Base-by-base conservation (phyloP, 2,329 filamentous ascomycete genomes). In the Talaromyces rugulosus region DNA sequence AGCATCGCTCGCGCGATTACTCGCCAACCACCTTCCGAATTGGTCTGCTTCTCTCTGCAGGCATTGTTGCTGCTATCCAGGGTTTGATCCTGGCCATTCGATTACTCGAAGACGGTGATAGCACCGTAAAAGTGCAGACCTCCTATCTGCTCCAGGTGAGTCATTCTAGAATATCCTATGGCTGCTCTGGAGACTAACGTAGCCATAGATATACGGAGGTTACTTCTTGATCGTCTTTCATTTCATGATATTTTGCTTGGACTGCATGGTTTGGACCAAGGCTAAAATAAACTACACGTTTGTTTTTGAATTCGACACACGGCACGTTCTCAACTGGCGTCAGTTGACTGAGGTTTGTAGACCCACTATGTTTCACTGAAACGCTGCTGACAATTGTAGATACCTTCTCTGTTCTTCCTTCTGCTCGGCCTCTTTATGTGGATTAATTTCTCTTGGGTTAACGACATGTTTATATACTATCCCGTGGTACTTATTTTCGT, bases 241-340 rank as follows among this genome's bases (percentile, higher is more conserved):
- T 23, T 89, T 96, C 70, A 79, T 89, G 9, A 78, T 96, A n/a
- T 98, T 98, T 71, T 92, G 90, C 70, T 70, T 96, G 40, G 88
- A 92, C 70, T 96, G 93, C 73, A 87, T 88, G 61, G 78, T 96
- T 16, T 99, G 94, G 92, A 86, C 87, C 5, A 81, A 80, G 58
- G 87, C 89, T 73, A 96, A 94, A 76, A 91, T 99, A 77, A 99
- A 99, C 73, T 98, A 98, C 74, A 86, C 89, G 59, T 97, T 97
- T 75, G 92, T 98, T 68, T 99, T 99, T 72, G 95, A 99, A 77
- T 95, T 96, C 71, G 93, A 98, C 79, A 88, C 89, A 59, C 84
- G 94, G 62, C 87, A 95, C 73, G 86, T 89, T 66, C 80, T 98
- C 31, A 91, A 98, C 75, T 99, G 94, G 92, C 87, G 91, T 67